Percentiles rank a stretch among this genome's conserved stretches.
Evolutionary conservation across 768 basidiomycete genomes (phyloP).

Genomic region (Pholiota conissans): DNA sequence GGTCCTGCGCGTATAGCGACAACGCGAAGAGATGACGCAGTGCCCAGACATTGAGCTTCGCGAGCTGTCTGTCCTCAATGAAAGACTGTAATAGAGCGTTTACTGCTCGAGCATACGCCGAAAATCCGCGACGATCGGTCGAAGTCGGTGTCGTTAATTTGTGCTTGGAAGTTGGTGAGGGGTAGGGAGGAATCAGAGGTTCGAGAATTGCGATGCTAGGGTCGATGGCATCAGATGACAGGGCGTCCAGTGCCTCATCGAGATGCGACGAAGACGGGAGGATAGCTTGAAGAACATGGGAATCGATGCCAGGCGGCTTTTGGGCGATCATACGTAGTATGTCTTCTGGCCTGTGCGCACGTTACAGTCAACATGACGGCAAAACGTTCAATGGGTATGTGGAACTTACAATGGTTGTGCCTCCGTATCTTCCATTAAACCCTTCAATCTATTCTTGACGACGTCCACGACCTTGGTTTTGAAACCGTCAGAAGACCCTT

Average conservation of each 20-base stretch:
- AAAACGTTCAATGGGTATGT: background rate
- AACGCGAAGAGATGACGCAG: conserved; percentile 71
- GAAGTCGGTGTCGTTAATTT: background rate
- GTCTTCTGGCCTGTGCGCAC: conserved; percentile 42
- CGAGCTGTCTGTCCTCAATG: conserved; percentile 56
- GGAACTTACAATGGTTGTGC: conserved; percentile 34
- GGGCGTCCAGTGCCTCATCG: conserved; percentile 42
- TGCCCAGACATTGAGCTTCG: conserved; percentile 61
- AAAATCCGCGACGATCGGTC: conserved; percentile 54
- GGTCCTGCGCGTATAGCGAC: conserved; percentile 62
- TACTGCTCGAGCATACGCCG: conserved; percentile 63
- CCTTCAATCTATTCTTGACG: conserved; percentile 43
- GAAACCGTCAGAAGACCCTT: conserved; percentile 18
- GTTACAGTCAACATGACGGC: conserved; percentile 3
- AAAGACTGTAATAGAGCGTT: conserved; percentile 57
- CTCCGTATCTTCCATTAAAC: conserved; percentile 40
- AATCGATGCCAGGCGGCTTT: conserved; percentile 33
- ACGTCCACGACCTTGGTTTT: conserved; percentile 27
- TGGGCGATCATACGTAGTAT: conserved; percentile 38
- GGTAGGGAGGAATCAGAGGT: conserved; percentile 51
- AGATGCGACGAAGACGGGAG: conserved; percentile 50
- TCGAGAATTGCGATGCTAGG: conserved; percentile 61
- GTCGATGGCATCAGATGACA: conserved; percentile 49
- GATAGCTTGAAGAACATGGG: conserved; percentile 47
- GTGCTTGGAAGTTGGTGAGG: conserved; percentile 18